Conservation (phyloP, 2,329 filamentous ascomycete genomes). For the Ascochyta viciae-villosae region DNA sequence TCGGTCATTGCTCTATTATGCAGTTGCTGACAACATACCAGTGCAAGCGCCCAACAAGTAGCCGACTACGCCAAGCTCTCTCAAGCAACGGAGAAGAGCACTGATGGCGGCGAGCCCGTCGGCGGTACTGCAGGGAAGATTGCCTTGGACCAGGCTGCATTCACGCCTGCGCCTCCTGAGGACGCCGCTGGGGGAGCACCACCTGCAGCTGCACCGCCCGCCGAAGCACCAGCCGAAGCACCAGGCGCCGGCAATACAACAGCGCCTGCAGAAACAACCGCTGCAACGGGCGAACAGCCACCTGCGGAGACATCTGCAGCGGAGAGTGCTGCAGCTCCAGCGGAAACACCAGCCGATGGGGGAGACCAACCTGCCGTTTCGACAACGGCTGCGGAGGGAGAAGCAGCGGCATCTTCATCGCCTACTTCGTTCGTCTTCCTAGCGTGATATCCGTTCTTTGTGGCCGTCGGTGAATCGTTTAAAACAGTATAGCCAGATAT, state of each 20-base stretch:
- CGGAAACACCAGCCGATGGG: background rate
- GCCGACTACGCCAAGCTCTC: conserved; percentile 37
- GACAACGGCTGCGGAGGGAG: background rate
- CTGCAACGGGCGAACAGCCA: background rate
- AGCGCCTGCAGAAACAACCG: background rate
- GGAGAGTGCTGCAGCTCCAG: background rate
- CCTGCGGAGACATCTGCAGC: background rate
- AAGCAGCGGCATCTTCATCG: background rate
- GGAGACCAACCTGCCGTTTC: background rate
- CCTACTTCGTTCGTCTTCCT: conserved; percentile 15
- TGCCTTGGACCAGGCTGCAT: conserved; percentile 33
- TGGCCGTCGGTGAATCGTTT: background rate
- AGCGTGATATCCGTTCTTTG: background rate
- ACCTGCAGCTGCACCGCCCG: conserved; percentile 19
- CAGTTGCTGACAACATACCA: conserved; percentile 1
- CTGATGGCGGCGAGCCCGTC: conserved; percentile 29
- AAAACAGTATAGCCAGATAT: too few relatives aligned
- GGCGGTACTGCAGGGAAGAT: conserved; percentile 34
- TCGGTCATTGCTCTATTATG: too few relatives aligned
- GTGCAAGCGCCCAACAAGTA: conserved; percentile 30
- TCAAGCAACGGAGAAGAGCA: conserved; percentile 30
- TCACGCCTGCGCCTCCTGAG: conserved; percentile 32
- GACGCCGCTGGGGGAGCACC: conserved; percentile 24
- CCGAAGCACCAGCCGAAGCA: conserved; percentile 8
- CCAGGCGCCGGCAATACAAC: conserved; percentile 8